phyloP scores from a whole-genome alignment of 306 rosid genomes.

The Corylus avellana region DNA sequence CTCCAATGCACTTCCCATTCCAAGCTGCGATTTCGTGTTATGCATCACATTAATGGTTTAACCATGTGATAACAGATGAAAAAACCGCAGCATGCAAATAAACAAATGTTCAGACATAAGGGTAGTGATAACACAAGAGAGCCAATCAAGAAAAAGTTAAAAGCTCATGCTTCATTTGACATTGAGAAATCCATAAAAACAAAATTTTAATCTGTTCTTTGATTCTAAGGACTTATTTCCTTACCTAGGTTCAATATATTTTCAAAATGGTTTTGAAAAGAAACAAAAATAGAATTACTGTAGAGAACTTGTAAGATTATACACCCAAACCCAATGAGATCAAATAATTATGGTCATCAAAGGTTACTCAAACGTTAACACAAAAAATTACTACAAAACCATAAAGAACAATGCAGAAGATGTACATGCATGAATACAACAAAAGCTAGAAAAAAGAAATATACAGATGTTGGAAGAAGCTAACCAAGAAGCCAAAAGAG shows the following conservation, averaged over 20 bases:
- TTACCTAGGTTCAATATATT: background rate
- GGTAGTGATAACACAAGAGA: background rate
- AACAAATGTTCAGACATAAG: background rate
- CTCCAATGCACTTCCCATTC: slow-evolving; percentile 98
- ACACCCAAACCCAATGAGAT: background rate
- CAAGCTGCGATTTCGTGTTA: slow-evolving; percentile 61
- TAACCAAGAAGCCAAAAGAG: slow-evolving; percentile 91
- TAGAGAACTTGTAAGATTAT: background rate
- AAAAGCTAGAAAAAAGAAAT: background rate
- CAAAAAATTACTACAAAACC: background rate
- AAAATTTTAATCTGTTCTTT: background rate
- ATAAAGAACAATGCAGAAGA: background rate
- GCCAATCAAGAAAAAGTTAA: background rate
- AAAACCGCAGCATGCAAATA: background rate
- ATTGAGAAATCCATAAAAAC: background rate
- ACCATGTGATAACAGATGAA: background rate
- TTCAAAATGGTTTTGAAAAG: too few species aligned
- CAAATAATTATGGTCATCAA: background rate
- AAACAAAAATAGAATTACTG: too few species aligned
- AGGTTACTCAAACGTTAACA: background rate
- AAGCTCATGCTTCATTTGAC: background rate
- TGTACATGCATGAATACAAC: background rate
- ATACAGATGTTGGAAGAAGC: slow-evolving; percentile 19
- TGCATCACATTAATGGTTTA: background rate
- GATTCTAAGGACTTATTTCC: slow-evolving; percentile 1